Evolutionary conservation across 225 moss, liverwort and hornwort species (phyloP).

Genomic region (Antitrichia curtipendula): DNA sequence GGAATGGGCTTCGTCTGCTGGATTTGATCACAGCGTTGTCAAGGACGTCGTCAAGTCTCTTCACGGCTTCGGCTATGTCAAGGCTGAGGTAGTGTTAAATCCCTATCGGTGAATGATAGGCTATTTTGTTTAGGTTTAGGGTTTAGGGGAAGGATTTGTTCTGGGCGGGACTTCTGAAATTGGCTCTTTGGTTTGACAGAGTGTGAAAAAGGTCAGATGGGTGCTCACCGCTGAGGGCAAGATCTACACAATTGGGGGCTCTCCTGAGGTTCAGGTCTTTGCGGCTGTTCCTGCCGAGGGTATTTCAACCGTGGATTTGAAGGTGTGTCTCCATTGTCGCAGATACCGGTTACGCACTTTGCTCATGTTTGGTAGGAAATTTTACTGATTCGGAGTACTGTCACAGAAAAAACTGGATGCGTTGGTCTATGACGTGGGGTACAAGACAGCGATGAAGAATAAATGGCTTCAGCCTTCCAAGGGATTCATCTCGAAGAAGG

Average conservation of each 20-base stretch:
- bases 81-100: constrained; percentile 17
- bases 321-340: neutral
- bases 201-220: constrained; percentile 19
- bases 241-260: constrained; percentile 32
- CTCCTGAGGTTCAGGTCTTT: constrained; percentile 57
- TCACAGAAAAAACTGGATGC: constrained; percentile 20
- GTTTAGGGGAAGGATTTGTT: constrained; percentile 42
- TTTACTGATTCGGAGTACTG: neutral
- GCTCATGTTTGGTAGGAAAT: neutral
- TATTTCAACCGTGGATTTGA: constrained; percentile 32
- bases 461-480: constrained; percentile 37
- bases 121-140: neutral
- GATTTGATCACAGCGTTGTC: constrained; percentile 40
- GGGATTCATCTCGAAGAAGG: constrained; percentile 18
- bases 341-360: neutral
- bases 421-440: constrained; percentile 40
- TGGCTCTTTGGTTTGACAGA: constrained; percentile 1
- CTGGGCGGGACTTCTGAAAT: neutral
- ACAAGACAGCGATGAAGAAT: constrained; percentile 39
- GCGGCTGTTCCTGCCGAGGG: constrained; percentile 56
- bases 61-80: constrained; percentile 37
- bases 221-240: constrained; percentile 51
- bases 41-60: constrained; percentile 57
- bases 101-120: neutral
- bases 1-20: constrained; percentile 31